Conservation (phyloP, 495 filamentous ascomycete genomes). For the Hypoxylon cercidicola region DNA sequence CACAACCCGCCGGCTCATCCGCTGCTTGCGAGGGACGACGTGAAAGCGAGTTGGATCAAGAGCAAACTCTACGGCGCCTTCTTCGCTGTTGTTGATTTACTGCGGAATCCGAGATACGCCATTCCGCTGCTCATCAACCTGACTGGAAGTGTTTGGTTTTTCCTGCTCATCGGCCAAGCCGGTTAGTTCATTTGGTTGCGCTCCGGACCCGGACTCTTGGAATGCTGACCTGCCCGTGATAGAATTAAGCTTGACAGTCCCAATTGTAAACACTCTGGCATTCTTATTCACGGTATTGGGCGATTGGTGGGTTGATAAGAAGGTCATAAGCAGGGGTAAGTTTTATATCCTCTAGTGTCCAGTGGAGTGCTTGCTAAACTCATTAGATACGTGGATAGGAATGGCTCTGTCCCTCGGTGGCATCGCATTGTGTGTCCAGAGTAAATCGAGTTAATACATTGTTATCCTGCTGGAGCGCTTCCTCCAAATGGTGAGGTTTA, state of each 20-base stretch:
- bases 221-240: slow-evolving; percentile 13
- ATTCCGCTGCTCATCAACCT: slow-evolving; percentile 88
- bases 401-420: slow-evolving; percentile 83
- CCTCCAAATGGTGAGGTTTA: too few species aligned
- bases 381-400: slow-evolving; percentile 84
- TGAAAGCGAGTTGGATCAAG: slow-evolving; percentile 61
- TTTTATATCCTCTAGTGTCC: slow-evolving; percentile 17
- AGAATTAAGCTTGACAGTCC: slow-evolving; percentile 94
- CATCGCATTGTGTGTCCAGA: slow-evolving; percentile 87
- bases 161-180: slow-evolving; percentile 90
- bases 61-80: slow-evolving; percentile 65
- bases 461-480: not conserved
- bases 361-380: slow-evolving; percentile 10
- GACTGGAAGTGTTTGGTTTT: slow-evolving; percentile 98
- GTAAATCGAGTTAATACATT: slow-evolving; percentile 53
- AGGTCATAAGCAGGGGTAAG: slow-evolving; percentile 81
- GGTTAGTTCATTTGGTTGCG: slow-evolving; percentile 63
- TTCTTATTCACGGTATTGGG: slow-evolving; percentile 95
- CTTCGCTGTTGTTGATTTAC: slow-evolving; percentile 80
- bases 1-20: slow-evolving; percentile 66
- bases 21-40: slow-evolving; percentile 51
- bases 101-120: slow-evolving; percentile 84
- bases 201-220: not conserved
- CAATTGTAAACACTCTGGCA: slow-evolving; percentile 91
- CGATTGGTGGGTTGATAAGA: slow-evolving; percentile 94